phyloP scores from a whole-genome alignment of 2,329 filamentous ascomycete genomes.

The Blastomyces gilchristii region DNA sequence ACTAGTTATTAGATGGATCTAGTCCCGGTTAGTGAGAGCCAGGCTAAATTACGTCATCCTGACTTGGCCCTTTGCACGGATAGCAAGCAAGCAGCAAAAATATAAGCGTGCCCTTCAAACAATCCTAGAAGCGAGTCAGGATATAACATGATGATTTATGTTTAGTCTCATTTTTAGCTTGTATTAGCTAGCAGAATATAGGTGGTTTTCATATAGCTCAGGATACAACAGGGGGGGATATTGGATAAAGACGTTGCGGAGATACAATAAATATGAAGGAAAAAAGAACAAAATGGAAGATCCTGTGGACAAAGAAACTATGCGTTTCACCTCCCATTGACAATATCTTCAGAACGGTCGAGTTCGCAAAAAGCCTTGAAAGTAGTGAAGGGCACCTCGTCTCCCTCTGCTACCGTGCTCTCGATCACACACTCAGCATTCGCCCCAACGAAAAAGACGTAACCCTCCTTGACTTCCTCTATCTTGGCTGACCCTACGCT shows the following conservation, averaged over 20 bases:
- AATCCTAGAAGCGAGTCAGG: too few relatives aligned
- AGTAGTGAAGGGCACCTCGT: slow-evolving; percentile 59
- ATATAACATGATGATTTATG: too few relatives aligned
- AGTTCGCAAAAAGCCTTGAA: slow-evolving; percentile 95
- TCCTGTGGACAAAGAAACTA: background rate
- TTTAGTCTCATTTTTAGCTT: too few relatives aligned
- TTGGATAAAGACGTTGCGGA: background rate
- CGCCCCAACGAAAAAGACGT: slow-evolving; percentile 77
- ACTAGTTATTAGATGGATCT: background rate
- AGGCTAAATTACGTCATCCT: too few relatives aligned
- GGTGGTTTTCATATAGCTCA: background rate
- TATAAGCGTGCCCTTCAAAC: too few relatives aligned
- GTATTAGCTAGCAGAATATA: background rate
- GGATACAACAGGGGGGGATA: background rate
- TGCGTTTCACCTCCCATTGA: slow-evolving; percentile 23
- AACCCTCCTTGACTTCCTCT: slow-evolving; percentile 61
- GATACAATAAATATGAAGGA: background rate
- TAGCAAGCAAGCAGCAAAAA: too few relatives aligned
- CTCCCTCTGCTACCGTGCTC: slow-evolving; percentile 42
- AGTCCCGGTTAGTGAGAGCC: background rate
- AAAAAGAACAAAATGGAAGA: background rate
- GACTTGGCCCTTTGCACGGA: too few relatives aligned
- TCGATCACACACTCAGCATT: slow-evolving; percentile 75
- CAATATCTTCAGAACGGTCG: slow-evolving; percentile 39
- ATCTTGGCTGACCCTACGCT: slow-evolving; percentile 66